phyloP scores from a whole-genome alignment of 2,329 filamentous ascomycete species.

The Annulohypoxylon truncatum region DNA sequence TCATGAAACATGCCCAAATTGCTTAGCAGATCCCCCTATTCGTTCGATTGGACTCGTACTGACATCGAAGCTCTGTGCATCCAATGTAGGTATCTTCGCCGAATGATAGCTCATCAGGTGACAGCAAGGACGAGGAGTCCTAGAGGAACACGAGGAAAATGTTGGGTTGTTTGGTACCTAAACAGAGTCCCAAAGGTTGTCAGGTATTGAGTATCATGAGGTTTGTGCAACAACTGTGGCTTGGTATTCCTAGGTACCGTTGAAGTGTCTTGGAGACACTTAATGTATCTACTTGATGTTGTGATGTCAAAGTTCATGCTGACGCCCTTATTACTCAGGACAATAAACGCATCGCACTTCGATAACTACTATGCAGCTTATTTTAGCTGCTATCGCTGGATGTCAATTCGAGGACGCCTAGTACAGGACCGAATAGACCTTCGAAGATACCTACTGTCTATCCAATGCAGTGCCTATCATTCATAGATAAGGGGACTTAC shows the following conservation, averaged over 20 bases:
- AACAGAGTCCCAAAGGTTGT: too few species aligned
- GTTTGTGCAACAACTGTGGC: too few species aligned
- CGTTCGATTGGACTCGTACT: not conserved
- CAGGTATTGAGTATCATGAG: too few species aligned
- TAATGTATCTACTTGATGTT: conserved; percentile 17
- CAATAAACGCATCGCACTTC: conserved; percentile 4
- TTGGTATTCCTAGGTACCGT: conserved; percentile 20
- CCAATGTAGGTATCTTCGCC: not conserved
- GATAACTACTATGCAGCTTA: conserved; percentile 11
- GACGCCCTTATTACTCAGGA: conserved; percentile 31
- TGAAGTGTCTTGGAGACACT: conserved; percentile 8
- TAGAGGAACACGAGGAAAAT: too few species aligned
- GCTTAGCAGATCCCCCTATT: not conserved
- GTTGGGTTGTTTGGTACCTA: too few species aligned
- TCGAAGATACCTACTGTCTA: conserved; percentile 15
- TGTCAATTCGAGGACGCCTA: conserved; percentile 8
- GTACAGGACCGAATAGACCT: conserved; percentile 11
- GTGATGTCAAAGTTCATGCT: conserved; percentile 31
- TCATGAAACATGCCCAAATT: not conserved
- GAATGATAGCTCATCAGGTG: too few species aligned
- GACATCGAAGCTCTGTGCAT: not conserved
- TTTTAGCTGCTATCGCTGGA: conserved; percentile 6
- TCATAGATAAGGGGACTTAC: too few species aligned
- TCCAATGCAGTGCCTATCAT: conserved; percentile 9
- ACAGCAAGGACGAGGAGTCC: too few species aligned